Evolutionary conservation across 192 early-diverging fungal genomes (phyloP), one percentile per base, ranked within the genome.

Genomic region (Entrophospora sp.): DNA sequence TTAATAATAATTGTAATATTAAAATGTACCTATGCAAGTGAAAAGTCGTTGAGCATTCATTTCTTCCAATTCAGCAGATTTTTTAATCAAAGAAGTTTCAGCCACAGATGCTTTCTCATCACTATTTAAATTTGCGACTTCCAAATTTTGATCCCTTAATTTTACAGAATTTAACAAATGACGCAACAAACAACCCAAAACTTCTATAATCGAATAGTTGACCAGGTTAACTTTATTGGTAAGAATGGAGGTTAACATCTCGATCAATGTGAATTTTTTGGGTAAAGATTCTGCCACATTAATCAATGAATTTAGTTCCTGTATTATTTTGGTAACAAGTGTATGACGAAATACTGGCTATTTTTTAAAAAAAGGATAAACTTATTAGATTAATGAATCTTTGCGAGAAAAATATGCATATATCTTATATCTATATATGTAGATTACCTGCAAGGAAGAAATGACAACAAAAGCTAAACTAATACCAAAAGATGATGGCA

Each of bases 181-280:
- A 24, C 58, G 66, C 67, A 81, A 70, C 1, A 81, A 44, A 5
- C 74, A 73, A 30, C 79, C 70, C 22, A 83, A 71, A 6, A 83
- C 76, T 51, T 83, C 82, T 38, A 81, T 52, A 18, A 79, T 71
- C 0, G 82, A 79, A 42, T 81, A 72, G n/a, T 78, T 78, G 4
- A 78, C 73, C 30, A 83, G 40, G 0, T 73, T 71, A 5, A 76
- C 57, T 31, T 77, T 59, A 9, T 74, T 72, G 14, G 68, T 74
- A 38, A 83, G 70, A 27, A 81, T 75, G 4, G 71, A 66, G 9
- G 73, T 64, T 27, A 79, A 36, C 18, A 74, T 77, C 30, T 74
- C 58, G 14, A 83, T 71, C 18, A 81, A 35, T 2, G 79, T 74
- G 7, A 74, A 74, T 36, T 73, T 75, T 59, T 80, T 79, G 45